Percentiles rank a stretch among this genome's conserved stretches.
Conservation (phyloP, 345 rosid genomes). For the Arabidopsis thaliana region TAIR10.1 NC_003076.8:5721001-5721500, state of each 20-base stretch:
- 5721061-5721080: conserved; percentile 53
- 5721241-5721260: background rate
- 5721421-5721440: conserved; percentile 14
- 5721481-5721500: conserved; percentile 14
- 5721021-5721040: conserved; percentile 49
- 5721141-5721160: conserved; percentile 32
- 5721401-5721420: conserved; percentile 14
- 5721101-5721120: conserved; percentile 81
- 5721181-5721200: conserved; percentile 6
- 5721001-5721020: conserved; percentile 67
- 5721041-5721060: conserved; percentile 63
- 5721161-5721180: background rate
- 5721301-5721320: background rate
- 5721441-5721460: background rate
- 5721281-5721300: background rate
- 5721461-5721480: background rate
- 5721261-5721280: conserved; percentile 13
- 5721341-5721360: conserved; percentile 4
- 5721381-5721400: conserved; percentile 18
- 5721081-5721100: conserved; percentile 76
- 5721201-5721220: background rate
- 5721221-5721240: conserved; percentile 4
- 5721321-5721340: background rate
- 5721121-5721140: conserved; percentile 47
- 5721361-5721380: background rate